These are phyloP conservation scores for Nemania serpens DNA, from an alignment of 2,329 filamentous ascomycete species.

Conservation along the genomic window DNA sequence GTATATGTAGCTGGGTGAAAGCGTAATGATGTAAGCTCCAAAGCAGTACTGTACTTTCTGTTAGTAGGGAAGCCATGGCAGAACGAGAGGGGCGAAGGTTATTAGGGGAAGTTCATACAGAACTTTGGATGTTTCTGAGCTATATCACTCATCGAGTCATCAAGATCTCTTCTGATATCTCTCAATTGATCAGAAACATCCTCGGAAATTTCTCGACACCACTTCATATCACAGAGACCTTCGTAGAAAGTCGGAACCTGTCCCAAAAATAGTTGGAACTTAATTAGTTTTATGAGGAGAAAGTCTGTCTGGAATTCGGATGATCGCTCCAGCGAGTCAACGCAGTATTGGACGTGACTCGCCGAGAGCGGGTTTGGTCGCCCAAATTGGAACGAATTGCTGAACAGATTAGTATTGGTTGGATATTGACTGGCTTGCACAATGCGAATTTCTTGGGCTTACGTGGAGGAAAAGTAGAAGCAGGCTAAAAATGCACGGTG, in stretches of 20 bases:
- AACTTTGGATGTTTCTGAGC: constrained; percentile 36
- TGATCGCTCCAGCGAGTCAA: constrained; percentile 38
- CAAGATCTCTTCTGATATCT: constrained; percentile 42
- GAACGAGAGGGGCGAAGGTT: too few species aligned
- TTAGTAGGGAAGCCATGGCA: neutral
- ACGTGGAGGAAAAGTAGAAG: constrained; percentile 48
- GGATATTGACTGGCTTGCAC: too few species aligned
- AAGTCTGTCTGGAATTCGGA: constrained; percentile 40
- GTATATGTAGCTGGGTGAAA: constrained; percentile 41
- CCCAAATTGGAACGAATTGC: constrained; percentile 46
- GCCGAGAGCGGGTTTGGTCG: constrained; percentile 41
- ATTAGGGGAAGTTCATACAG: constrained; percentile 23
- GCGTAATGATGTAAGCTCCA: constrained; percentile 22
- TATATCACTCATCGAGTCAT: constrained; percentile 41
- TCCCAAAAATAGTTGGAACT: constrained; percentile 45
- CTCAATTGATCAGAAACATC: constrained; percentile 43
- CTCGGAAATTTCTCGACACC: constrained; percentile 37
- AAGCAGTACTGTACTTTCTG: constrained; percentile 20
- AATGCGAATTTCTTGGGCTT: constrained; percentile 21
- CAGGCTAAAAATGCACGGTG: constrained; percentile 47
- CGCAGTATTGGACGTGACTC: constrained; percentile 43
- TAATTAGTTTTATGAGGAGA: constrained; percentile 42
- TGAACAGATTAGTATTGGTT: constrained; percentile 16
- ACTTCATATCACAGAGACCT: constrained; percentile 21
- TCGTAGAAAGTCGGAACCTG: constrained; percentile 43